Conservation (phyloP, 768 basidiomycete species). For the Boletus pseudo-olivaceus region DNA sequence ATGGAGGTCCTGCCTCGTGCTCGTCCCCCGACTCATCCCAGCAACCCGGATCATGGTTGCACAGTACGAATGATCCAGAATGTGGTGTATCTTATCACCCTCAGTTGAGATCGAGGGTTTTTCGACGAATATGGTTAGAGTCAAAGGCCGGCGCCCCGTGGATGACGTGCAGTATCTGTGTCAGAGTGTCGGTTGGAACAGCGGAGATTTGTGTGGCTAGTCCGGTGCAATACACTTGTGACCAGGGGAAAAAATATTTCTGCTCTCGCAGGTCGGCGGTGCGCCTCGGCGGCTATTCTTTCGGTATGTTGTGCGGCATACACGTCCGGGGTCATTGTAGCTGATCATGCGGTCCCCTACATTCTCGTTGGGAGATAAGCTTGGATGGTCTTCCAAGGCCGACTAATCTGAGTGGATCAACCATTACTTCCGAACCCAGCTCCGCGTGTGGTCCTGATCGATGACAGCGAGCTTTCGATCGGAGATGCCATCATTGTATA, state of each 20-base stretch:
- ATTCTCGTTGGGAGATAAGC: background rate
- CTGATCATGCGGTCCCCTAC: background rate
- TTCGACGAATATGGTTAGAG: slow-evolving; percentile 10
- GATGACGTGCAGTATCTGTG: slow-evolving; percentile 2
- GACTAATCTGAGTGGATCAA: background rate
- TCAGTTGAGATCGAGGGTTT: slow-evolving; percentile 8
- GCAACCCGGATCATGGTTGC: slow-evolving; percentile 8
- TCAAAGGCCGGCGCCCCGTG: background rate
- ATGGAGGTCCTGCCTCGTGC: background rate
- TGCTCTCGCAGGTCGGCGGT: background rate
- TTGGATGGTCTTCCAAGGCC: background rate
- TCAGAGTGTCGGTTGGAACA: background rate
- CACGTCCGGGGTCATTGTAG: background rate
- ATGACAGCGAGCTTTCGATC: slow-evolving; percentile 20
- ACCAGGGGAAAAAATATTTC: background rate
- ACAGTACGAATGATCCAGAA: slow-evolving; percentile 3
- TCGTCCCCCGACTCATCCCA: background rate
- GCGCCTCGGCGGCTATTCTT: background rate
- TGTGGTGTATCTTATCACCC: background rate
- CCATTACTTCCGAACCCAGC: slow-evolving; percentile 14
- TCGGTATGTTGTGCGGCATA: background rate
- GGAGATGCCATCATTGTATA: slow-evolving; percentile 13
- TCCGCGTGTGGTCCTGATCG: slow-evolving; percentile 16
- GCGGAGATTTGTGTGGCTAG: slow-evolving; percentile 1
- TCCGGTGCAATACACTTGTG: background rate